A percentile compares a stretch with the other conserved stretches of the same genome.
Conservation (phyloP, 176 grass and related monocot species). For the Tillandsia fasciculata region DNA sequence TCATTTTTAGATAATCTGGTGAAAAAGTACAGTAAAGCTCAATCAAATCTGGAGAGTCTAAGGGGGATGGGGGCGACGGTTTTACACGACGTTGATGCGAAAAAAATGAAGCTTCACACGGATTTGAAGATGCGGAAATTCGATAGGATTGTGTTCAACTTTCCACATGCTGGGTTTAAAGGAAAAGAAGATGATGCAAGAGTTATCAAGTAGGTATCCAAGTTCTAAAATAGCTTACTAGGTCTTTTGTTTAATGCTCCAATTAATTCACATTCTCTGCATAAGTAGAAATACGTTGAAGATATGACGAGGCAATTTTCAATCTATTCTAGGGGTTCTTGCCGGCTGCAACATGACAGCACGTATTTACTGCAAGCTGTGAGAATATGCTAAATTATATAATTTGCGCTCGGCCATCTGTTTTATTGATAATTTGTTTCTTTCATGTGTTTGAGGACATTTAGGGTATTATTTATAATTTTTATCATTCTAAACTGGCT, state of each 20-base stretch:
- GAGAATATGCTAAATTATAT: no score
- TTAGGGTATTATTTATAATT: no score
- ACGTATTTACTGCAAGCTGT: no score
- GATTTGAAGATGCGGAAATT: conserved; percentile 35
- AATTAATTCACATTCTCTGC: conserved; percentile 1
- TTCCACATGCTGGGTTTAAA: conserved; percentile 67
- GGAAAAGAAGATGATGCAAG: conserved; percentile 20
- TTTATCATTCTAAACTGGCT: no score
- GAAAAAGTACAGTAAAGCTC: conserved; percentile 34
- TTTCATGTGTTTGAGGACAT: no score
- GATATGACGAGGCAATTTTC: no score
- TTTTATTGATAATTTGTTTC: no score
- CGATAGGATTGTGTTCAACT: conserved; percentile 55
- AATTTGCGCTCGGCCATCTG: no score
- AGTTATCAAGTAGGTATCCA: conserved; percentile 44
- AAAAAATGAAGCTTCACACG: conserved; percentile 34
- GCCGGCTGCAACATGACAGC: no score
- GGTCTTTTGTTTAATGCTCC: conserved; percentile 1
- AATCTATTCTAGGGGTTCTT: no score
- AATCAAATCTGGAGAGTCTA: conserved; percentile 31
- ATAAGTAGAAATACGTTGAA: background rate
- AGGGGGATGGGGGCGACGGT: conserved; percentile 19
- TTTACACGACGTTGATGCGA: conserved; percentile 33
- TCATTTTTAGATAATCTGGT: conserved; percentile 22
- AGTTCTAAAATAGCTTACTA: background rate